Conservation (phyloP, 495 filamentous ascomycete species). For the Penicillium diatomitis region DNA sequence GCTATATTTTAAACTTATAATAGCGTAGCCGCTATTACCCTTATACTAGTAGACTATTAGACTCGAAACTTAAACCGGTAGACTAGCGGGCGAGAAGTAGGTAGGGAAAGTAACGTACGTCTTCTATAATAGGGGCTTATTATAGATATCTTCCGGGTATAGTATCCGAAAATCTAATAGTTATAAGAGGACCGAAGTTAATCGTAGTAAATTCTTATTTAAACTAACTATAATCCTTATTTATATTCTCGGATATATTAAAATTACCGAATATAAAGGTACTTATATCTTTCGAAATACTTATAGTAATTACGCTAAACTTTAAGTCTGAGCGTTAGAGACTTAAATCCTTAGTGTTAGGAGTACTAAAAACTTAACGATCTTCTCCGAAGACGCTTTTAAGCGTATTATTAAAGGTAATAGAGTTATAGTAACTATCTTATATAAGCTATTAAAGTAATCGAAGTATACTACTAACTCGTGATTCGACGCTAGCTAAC, state of each 20-base stretch:
- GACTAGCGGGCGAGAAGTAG: too few species aligned
- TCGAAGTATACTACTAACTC: neutral
- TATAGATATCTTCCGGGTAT: neutral
- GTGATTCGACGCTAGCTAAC: neutral
- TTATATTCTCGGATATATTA: neutral
- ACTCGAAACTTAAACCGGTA: neutral
- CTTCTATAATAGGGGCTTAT: neutral
- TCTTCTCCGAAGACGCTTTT: neutral
- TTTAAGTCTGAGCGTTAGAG: neutral
- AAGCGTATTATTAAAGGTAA: neutral
- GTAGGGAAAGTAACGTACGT: neutral
- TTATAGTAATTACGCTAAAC: neutral
- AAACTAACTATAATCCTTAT: neutral
- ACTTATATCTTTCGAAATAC: neutral
- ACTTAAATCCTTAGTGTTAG: neutral
- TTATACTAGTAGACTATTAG: neutral
- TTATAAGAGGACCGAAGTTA: neutral
- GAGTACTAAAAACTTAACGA: neutral
- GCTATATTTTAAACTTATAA: neutral
- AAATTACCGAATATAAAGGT: neutral
- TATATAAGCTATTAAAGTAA: neutral
- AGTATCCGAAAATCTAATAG: neutral
- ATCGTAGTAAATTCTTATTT: too few species aligned
- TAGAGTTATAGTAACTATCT: neutral
- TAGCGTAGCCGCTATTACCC: neutral